Percentiles rank a stretch among this genome's conserved stretches.
Conservation (phyloP, 2,329 filamentous ascomycete species). For the Penicillium expansum region DNA sequence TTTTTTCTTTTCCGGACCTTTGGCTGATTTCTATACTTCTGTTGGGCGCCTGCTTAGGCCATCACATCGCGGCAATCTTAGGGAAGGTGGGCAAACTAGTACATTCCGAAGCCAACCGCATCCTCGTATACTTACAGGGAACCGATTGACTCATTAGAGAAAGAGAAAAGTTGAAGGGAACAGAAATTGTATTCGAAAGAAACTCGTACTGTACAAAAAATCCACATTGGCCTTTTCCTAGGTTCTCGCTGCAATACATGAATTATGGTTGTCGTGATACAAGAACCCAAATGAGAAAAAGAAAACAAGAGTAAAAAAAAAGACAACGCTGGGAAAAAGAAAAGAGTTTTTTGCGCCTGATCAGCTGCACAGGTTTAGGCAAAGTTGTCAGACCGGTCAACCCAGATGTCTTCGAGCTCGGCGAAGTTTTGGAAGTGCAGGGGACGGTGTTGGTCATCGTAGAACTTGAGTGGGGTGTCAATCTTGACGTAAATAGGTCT, state of each 20-base stretch:
- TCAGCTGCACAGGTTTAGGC: constrained; percentile 55
- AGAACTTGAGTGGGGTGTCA: constrained; percentile 85
- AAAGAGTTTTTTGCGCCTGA: constrained; percentile 19
- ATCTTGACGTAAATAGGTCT: constrained; percentile 87
- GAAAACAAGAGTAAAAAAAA: constrained; percentile 12
- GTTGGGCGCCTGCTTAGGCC: not conserved
- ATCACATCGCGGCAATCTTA: constrained; percentile 1
- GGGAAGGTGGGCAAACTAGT: not conserved
- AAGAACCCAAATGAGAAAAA: constrained; percentile 15
- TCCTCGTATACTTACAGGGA: constrained; percentile 13
- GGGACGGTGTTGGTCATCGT: constrained; percentile 86
- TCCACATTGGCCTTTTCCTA: constrained; percentile 5
- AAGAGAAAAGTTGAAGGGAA: not conserved
- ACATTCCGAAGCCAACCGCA: constrained; percentile 11
- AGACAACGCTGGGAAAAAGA: constrained; percentile 11
- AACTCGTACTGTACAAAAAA: constrained; percentile 5
- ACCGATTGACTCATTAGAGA: not conserved
- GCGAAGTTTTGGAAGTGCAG: constrained; percentile 97
- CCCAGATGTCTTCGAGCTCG: constrained; percentile 94
- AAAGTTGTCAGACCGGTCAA: constrained; percentile 90
- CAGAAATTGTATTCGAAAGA: constrained; percentile 6
- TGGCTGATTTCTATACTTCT: not conserved
- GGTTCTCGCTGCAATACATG: constrained; percentile 20
- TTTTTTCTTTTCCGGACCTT: not conserved
- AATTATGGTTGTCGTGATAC: constrained; percentile 25